Base-by-base conservation (phyloP, 2,329 filamentous ascomycete species). In the Fusarium guadeloupense region DNA sequence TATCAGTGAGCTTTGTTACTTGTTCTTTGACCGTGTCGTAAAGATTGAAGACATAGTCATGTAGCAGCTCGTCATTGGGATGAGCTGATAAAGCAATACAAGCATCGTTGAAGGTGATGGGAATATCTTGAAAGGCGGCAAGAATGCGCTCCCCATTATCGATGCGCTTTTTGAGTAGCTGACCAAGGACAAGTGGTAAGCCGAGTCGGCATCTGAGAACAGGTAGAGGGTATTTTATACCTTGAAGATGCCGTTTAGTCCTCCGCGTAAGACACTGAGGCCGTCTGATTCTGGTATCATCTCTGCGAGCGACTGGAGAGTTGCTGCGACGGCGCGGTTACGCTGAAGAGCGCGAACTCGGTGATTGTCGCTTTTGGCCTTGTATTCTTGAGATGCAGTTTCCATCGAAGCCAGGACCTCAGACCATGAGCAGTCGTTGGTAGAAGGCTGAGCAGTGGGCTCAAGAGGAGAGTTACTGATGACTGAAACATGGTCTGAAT, bases 341-440 rank as follows among this genome's bases (percentile, higher is more conserved):
- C 40, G 25, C 5, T 43, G 40, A 6, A 43, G 25, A 4, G 40
- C 19, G 12, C 40, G 40, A 16, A 43, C n/a, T 20, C 14, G 28
- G 40, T 43, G 23, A 9, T 21, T 20, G 31, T 43, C 26, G 40
- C 23, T 17, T 43, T 33, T 43, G 19, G n/a, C 28, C 16, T 50
- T 30, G 30, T 50, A 28, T 10, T 37, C 20, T 30, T 42, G 47
- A 13, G 26, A n/a, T 1, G 47, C 47, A 4, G 37, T 16, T 16
- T 50, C 47, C 38, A 50, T 50, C 2, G 47, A 50, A 19, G 14
- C 7, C n/a, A 50, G 26, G 9, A 50, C 47, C 4, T 50, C 47
- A 7, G 38, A 31, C 47, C 47, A 50, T 25, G 47, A 35, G 14
- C 47, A 50, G 25, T 41, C 31, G 21, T 28, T 16, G 5, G 21